Evolutionary conservation across 371 early-diverging fungal species (phyloP), one percentile per base, ranked within the genome.

Genomic region (Vairimorpha ceranae): DNA sequence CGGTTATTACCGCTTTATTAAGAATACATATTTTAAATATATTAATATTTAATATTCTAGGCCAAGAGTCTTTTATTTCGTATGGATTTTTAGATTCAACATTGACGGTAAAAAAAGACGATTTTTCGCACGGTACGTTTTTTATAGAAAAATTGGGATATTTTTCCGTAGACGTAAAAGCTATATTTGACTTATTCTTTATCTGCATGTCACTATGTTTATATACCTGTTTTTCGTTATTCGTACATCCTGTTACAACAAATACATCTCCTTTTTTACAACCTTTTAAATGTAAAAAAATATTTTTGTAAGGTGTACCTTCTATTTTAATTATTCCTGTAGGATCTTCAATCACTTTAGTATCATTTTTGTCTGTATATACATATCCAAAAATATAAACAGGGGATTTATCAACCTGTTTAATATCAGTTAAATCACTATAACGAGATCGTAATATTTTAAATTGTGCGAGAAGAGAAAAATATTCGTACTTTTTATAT

Each of bases 301-400:
- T 48, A n/a, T 45, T 64, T 36, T 60, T 60, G 25, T 48, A 65
- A n/a, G 17, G 17, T n/a, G 21, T 51, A n/a, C 75, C 54, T 27
- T 72, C 76, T 21, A 75, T 23, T 29, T 41, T 41, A 32, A 79
- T 65, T 15, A 65, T 21, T 23, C 64, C 69, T 8, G 73, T 33
- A 25, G 66, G 67, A 63, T 79, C 79, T 65, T 79, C 79, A 1
- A 79, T 30, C 14, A 79, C 70, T 14, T 61, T 23, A 19, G 67
- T 52, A 30, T 67, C 68, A 6, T 52, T 2, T 32, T 56, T 70
- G 43, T 74, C 61, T 52, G 27, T 76, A 63, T 71, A 75, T 35
- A 67, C 67, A n/a, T 46, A 46, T 64, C 79, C 79, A 67, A 72
- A 76, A 17, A 79, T 68, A 0, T 23, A 52, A 35, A 14, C 14